Percentiles rank a stretch among this genome's conserved stretches.
Evolutionary conservation across 1,284 basidiomycete genomes (phyloP).

Genomic region (Ustilago nuda): DNA sequence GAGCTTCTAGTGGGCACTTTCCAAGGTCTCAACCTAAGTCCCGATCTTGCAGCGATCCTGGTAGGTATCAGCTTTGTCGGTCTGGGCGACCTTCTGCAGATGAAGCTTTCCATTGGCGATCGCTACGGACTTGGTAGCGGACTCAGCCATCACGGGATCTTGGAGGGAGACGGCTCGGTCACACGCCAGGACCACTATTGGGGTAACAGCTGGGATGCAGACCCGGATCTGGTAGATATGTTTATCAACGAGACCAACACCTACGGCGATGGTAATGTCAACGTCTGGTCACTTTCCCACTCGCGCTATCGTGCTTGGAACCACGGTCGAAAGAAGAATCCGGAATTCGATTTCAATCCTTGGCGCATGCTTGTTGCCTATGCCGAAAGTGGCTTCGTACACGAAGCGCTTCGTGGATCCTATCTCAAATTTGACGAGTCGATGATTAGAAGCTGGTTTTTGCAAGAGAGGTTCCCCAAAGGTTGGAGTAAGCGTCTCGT

Average conservation of each 20-base stretch:
- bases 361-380: slow-evolving; percentile 46
- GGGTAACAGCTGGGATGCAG: slow-evolving; percentile 40
- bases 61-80: slow-evolving; percentile 61
- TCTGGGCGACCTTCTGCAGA: slow-evolving; percentile 54
- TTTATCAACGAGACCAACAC: slow-evolving; percentile 47
- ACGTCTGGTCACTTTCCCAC: slow-evolving; percentile 26
- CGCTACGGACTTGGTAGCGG: slow-evolving; percentile 26
- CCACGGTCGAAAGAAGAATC: slow-evolving; percentile 18
- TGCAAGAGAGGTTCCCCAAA: slow-evolving; percentile 32
- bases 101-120: slow-evolving; percentile 47
- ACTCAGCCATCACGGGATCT: slow-evolving; percentile 33
- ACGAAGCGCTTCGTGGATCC: slow-evolving; percentile 37
- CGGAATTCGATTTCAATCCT: slow-evolving; percentile 41
- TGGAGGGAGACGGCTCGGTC: slow-evolving; percentile 42
- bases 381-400: slow-evolving; percentile 38
- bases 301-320: slow-evolving; percentile 37
- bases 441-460: slow-evolving; percentile 41
- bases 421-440: slow-evolving; percentile 34
- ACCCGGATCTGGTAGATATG: slow-evolving; percentile 16
- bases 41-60: slow-evolving; percentile 63
- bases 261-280: slow-evolving; percentile 32
- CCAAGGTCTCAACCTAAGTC: slow-evolving; percentile 56
- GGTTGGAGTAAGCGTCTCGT: slow-evolving; percentile 35
- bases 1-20: slow-evolving; percentile 53
- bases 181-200: slow-evolving; percentile 45